phyloP scores from a whole-genome alignment of 306 rosid species.

The Medicago ruthenica region DNA sequence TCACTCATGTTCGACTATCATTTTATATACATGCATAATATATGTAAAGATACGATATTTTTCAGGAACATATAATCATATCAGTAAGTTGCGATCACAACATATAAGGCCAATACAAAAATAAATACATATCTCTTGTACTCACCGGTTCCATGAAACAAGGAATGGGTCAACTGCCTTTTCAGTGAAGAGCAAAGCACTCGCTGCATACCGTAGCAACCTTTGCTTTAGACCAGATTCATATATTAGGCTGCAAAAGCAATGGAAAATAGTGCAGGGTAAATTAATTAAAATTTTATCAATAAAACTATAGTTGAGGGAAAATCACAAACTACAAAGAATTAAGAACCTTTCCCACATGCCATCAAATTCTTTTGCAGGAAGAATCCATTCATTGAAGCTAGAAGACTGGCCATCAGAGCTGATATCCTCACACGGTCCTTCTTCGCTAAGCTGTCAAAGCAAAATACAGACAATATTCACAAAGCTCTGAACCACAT shows the following conservation, averaged over 20 bases:
- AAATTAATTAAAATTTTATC: conserved; percentile 28
- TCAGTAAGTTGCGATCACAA: neutral
- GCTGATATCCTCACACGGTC: conserved; percentile 87
- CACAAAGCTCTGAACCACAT: conserved; percentile 17
- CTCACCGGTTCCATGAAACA: conserved; percentile 97
- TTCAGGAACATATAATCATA: conserved; percentile 5
- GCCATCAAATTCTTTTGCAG: conserved; percentile 97
- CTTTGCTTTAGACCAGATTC: conserved; percentile 97
- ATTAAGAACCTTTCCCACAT: conserved; percentile 92
- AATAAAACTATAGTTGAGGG: conserved; percentile 28
- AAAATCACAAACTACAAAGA: conserved; percentile 38
- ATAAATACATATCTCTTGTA: conserved; percentile 23
- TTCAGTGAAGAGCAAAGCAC: conserved; percentile 91
- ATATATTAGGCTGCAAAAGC: conserved; percentile 75
- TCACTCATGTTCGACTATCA: conserved; percentile 2
- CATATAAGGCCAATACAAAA: conserved; percentile 22
- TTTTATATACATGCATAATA: neutral
- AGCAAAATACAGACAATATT: conserved; percentile 44
- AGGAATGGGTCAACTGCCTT: conserved; percentile 94
- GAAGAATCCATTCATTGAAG: conserved; percentile 96
- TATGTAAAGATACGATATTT: neutral
- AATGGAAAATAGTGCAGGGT: conserved; percentile 33
- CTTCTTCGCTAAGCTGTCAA: conserved; percentile 91
- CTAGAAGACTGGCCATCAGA: conserved; percentile 87
- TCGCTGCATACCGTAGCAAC: conserved; percentile 81